Evolutionary conservation across 1,284 basidiomycete species (phyloP).

Genomic region (Irpex sp.): DNA sequence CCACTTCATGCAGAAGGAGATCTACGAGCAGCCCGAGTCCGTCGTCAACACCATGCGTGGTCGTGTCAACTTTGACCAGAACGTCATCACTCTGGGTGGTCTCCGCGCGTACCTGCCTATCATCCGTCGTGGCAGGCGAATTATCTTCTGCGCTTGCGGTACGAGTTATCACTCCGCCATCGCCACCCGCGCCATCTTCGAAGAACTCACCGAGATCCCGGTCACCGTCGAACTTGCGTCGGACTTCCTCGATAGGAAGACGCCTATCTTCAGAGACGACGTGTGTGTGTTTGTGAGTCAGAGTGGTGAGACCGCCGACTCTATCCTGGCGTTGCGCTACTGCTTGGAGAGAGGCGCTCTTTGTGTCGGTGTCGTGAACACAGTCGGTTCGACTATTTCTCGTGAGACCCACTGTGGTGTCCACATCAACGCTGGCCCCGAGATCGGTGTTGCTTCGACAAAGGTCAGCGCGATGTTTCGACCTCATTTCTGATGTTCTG

Average conservation of each 20-base stretch:
- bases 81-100: slow-evolving; percentile 92
- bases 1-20: slow-evolving; percentile 99
- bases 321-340: slow-evolving; percentile 94
- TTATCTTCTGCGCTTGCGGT: slow-evolving; percentile 97
- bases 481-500: background rate
- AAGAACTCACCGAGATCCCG: slow-evolving; percentile 98
- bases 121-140: slow-evolving; percentile 91
- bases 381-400: slow-evolving; percentile 97
- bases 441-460: slow-evolving; percentile 99
- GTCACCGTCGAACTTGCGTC: slow-evolving; percentile 97
- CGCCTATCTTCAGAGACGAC: slow-evolving; percentile 99
- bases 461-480: slow-evolving; percentile 56
- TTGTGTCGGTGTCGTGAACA: slow-evolving; percentile 97
- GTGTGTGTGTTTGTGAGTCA: slow-evolving; percentile 97
- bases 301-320: slow-evolving; percentile 98
- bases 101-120: slow-evolving; percentile 94
- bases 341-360: slow-evolving; percentile 96
- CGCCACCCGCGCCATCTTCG: slow-evolving; percentile 97
- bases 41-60: slow-evolving; percentile 99
- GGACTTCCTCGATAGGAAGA: slow-evolving; percentile 98
- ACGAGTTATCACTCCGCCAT: slow-evolving; percentile 98
- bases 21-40: slow-evolving; percentile 99
- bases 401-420: slow-evolving; percentile 99
- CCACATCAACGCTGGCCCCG: slow-evolving; percentile 99
- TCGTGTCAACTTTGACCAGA: slow-evolving; percentile 97